Evolutionary conservation across 805 yeast genomes (phyloP).

Genomic region (Wickerhamomyces silvicola): DNA sequence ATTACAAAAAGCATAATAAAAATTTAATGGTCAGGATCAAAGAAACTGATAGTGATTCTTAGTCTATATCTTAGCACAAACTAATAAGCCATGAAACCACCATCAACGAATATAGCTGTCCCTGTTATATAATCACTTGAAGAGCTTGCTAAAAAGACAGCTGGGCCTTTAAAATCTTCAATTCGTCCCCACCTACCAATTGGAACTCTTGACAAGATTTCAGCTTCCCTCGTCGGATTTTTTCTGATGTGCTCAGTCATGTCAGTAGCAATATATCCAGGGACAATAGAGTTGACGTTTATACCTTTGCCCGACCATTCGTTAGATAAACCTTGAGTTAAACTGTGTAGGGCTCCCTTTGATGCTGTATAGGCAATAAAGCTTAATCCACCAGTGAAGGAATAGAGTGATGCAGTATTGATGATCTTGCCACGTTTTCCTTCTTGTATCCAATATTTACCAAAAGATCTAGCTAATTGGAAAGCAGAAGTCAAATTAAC

Average conservation of each 20-base stretch:
- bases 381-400: constrained; percentile 16
- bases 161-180: constrained; percentile 53
- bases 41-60: too few relatives aligned
- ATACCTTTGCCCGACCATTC: constrained; percentile 41
- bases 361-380: constrained; percentile 75
- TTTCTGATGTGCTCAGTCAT: constrained; percentile 30
- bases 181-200: constrained; percentile 42
- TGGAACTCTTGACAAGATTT: constrained; percentile 35
- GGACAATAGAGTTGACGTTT: constrained; percentile 42
- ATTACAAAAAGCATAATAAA: too few relatives aligned
- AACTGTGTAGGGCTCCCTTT: constrained; percentile 72
- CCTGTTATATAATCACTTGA: constrained; percentile 77
- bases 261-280: constrained; percentile 43
- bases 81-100: constrained; percentile 45
- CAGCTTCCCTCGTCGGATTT: constrained; percentile 21
- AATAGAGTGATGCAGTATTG: constrained; percentile 71
- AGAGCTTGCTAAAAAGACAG: constrained; percentile 76
- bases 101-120: constrained; percentile 67
- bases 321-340: constrained; percentile 65
- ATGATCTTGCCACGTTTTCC: constrained; percentile 60
- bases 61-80: too few relatives aligned
- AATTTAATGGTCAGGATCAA: too few relatives aligned
- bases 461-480: constrained; percentile 70
- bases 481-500: constrained; percentile 74
- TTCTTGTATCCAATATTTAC: constrained; percentile 52